Evolutionary conservation across 2,329 filamentous ascomycete genomes (phyloP).

Genomic region (Chrysoporthe cubensis): DNA sequence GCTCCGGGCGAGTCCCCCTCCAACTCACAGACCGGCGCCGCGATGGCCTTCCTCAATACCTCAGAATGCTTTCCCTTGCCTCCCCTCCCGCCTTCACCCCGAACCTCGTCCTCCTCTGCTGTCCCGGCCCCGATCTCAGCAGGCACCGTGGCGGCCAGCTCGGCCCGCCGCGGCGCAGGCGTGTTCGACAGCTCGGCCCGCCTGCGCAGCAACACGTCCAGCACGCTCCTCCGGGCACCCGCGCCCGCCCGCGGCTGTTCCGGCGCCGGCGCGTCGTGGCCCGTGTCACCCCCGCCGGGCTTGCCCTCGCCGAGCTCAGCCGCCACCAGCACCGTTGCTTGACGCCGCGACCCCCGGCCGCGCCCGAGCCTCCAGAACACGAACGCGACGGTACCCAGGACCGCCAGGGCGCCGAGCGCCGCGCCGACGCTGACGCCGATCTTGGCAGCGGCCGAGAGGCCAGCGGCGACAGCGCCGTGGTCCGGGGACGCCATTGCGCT

Average conservation of each 20-base stretch:
- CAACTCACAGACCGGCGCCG: conserved; percentile 1
- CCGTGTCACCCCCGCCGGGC: neutral
- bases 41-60: neutral
- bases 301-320: neutral
- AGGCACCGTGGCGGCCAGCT: neutral
- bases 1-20: neutral
- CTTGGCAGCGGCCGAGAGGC: neutral
- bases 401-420: neutral
- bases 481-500: neutral
- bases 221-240: neutral
- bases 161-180: conserved; percentile 2
- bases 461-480: neutral
- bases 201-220: neutral
- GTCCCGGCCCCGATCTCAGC: neutral
- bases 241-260: neutral
- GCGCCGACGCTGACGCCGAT: neutral
- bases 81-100: neutral
- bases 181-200: neutral
- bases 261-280: neutral
- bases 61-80: neutral
- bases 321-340: neutral
- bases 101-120: neutral
- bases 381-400: neutral
- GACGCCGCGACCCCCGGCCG: neutral
- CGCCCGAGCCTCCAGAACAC: conserved; percentile 4